Conservation (phyloP, 495 filamentous ascomycete species). For the Podospora didyma region DNA sequence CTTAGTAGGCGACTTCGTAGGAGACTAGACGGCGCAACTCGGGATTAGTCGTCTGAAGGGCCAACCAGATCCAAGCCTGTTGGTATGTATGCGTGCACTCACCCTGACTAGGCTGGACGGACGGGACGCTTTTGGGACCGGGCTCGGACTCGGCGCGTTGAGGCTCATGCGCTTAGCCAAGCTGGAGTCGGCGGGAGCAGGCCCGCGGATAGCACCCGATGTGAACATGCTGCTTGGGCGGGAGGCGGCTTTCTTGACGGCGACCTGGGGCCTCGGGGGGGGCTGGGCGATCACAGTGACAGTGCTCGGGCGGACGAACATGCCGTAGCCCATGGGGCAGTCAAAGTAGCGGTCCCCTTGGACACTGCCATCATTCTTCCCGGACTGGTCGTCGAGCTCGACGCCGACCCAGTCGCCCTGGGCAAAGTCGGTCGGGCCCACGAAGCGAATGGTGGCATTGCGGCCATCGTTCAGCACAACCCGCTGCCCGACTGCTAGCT, state of each 20-base stretch:
- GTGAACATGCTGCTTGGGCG: slow-evolving; percentile 38
- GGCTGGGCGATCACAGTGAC: slow-evolving; percentile 56
- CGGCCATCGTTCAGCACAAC: slow-evolving; percentile 74
- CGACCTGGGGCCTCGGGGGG: slow-evolving; percentile 20
- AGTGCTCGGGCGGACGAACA: slow-evolving; percentile 76
- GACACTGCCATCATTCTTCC: slow-evolving; percentile 94
- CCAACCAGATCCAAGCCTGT: background rate
- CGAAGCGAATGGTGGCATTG: slow-evolving; percentile 70
- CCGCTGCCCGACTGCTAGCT: slow-evolving; percentile 41
- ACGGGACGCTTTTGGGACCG: slow-evolving; percentile 47
- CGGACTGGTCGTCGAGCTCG: slow-evolving; percentile 75
- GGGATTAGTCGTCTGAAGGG: background rate
- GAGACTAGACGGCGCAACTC: slow-evolving; percentile 48
- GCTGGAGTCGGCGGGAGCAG: slow-evolving; percentile 42
- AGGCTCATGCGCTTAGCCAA: slow-evolving; percentile 61
- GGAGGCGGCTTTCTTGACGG: slow-evolving; percentile 24
- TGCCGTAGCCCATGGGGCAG: slow-evolving; percentile 72
- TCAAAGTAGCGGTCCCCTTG: slow-evolving; percentile 89
- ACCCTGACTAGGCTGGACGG: slow-evolving; percentile 58
- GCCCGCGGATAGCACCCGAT: slow-evolving; percentile 23
- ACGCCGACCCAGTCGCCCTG: slow-evolving; percentile 85
- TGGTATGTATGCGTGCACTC: slow-evolving; percentile 27
- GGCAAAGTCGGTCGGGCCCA: slow-evolving; percentile 75
- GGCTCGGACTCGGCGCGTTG: slow-evolving; percentile 64
- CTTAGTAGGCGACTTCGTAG: slow-evolving; percentile 77